Base-by-base conservation (phyloP, 2,329 filamentous ascomycete genomes). In the Pseudogymnoascus sp. region DNA sequence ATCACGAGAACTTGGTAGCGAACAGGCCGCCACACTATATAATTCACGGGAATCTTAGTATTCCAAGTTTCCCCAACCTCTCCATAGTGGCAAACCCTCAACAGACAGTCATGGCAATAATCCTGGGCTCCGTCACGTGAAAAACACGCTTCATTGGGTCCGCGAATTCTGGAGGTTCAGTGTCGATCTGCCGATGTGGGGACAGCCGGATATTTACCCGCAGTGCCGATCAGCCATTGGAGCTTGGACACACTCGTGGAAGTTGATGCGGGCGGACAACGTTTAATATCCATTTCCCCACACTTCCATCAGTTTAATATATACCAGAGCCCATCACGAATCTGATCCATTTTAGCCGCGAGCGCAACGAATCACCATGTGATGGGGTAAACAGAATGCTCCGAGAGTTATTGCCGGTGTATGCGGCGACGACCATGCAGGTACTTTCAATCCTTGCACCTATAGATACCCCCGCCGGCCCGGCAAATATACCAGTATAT, bases 181-280 rank as follows among this genome's bases (percentile, higher is more conserved):
- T 19, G 46, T 33, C 46, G 26, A 56, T 56, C 46, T 56, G 26
- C 46, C 46, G 26, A 33, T 33, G 46, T 31, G 46, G 46, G 46
- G 46, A 11, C n/a, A 31, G 21, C n/a, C 44, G 46, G 46, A 33
- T 56, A 56, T 56, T 56, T 56, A 56, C 26, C 46, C 46, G 46
- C 46, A 56, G 46, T 56, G 46, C 46, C 46, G 46, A 56, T 56
- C 46, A 56, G 26, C 46, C 46, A 53, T 29, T 53, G 26, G 46
- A 53, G 46, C 26, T 31, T 56, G 46, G 46, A 33, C 46, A 13
- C 26, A 56, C n/a, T 31, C 9, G 9, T 56, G 46, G 46, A 56
- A 56, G 46, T 10, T 33, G 46, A 56, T 33, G 46, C 46, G 26
- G 46, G 5, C n/a, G 46, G 46, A 15, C 46, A 56, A 53, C 19